Evolutionary conservation across 1,139 yeast genomes (phyloP), one percentile per base, ranked within the genome.

Genomic region (Geotrichum carabidarum): DNA sequence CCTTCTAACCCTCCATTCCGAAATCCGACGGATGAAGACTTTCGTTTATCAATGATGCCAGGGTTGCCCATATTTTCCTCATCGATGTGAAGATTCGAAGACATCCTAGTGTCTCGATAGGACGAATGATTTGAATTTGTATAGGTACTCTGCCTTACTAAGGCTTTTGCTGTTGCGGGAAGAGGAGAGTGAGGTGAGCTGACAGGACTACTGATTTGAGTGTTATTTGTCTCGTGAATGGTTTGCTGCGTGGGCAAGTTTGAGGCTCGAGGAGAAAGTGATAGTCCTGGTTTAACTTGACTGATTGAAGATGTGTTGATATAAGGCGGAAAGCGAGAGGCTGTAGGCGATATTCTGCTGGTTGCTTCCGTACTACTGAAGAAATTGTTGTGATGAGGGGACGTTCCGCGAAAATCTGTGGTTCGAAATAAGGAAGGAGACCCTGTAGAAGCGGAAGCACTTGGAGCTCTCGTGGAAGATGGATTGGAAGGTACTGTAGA

Each of bases 181-280:
- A 37, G 44, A 8, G 50, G 50, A 35, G 56, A 53, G 43, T 35
- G 50, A 38, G 53, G 40, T 5, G 49, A 41, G 5, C 31, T 15
- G 34, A 40, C 27, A 15, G 37, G 38, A 12, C 40, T 34, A 14
- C 7, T 32, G 45, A 43, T 14, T 22, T 14, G 31, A n/a, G 32
- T 22, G 37, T 27, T n/a, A 38, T 31, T 14, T 27, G 45, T 7
- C 2, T 35, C 15, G 40, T 48, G 44, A 11, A 37, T 31, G 8
- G 56, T 50, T 35, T 51, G 50, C 34, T 53, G 53, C n/a, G 50
- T 44, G 5, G 56, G 56, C 9, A 51, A 53, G 22, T 40, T 42
- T 6, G 50, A 22, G 2, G 38, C 48, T 34, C 48, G 32, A n/a
- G 43, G 48, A 30, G 50, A 47, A 14, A 22, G 44, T 52, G 14